Base-by-base conservation (phyloP, 2,329 filamentous ascomycete species). In the Hypoxylon sp. region DNA sequence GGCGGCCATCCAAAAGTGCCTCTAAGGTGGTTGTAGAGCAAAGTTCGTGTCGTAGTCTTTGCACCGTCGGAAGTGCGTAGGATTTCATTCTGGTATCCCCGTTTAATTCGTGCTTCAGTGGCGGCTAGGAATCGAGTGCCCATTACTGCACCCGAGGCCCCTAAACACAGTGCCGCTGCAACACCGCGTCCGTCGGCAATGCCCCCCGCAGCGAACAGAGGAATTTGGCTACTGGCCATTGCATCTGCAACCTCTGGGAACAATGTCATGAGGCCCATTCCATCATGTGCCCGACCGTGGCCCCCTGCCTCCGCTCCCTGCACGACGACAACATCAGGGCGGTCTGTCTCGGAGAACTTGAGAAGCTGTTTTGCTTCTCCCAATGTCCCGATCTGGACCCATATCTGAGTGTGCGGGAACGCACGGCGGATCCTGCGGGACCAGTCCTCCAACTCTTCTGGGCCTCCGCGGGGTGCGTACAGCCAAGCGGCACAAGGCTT, bases 91-190 rank as follows among this genome's bases (percentile, higher is more conserved):
- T 80, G 80, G 46, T 82, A 83, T 0, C 78, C 80, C 57, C 73
- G 75, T 50, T 68, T 73, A 33, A 82, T 78, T 5, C 79, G 76
- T 0, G 80, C 74, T 67, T 83, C 80, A 0, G 61, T 71, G 0
- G 78, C 71, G 0, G 87, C 87, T 0, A 91, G 81, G 60, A 90
- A 88, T 6, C 88, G 81, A 0, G 89, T 91, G 0, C 90, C 90
- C 80, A 92, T 81, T 0, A 82, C 85, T 0, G 83, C 81, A 0
- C 86, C 89, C 0, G 78, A 74, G 0, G 85, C 84, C 0, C 86
- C 85, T 0, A 87, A 77, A 0, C 79, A 75, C 11, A 87, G 73
- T 1, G 82, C 81, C 0, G 85, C 84, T 5, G 82, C 82, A 0
- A 81, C 76, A 0, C 84, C 84, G 18, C 84, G 76, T 0, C 84